Conservation (phyloP, 768 basidiomycete genomes). For the Plicaturopsis crispa region DNA sequence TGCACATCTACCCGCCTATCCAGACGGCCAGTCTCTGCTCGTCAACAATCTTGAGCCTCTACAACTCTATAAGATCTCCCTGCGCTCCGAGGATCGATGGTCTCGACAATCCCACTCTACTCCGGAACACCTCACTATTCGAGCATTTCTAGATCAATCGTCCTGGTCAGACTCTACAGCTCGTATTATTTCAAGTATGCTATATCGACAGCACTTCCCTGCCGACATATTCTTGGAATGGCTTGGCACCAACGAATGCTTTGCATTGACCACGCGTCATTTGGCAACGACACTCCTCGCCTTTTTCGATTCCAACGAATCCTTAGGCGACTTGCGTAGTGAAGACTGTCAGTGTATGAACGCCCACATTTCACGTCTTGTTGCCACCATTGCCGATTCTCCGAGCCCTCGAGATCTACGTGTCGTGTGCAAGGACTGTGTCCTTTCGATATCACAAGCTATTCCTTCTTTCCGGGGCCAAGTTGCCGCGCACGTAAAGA, state of each 20-base stretch:
- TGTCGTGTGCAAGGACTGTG: too few relatives aligned
- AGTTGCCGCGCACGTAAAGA: constrained; percentile 15
- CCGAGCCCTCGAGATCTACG: too few relatives aligned
- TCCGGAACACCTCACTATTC: constrained; percentile 18
- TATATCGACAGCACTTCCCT: constrained; percentile 31
- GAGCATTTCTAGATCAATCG: constrained; percentile 31
- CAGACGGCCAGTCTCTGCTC: too few relatives aligned
- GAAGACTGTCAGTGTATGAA: constrained; percentile 7
- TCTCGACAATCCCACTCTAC: constrained; percentile 13
- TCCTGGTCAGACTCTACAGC: constrained; percentile 37
- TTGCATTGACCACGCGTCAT: constrained; percentile 13
- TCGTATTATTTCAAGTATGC: constrained; percentile 31
- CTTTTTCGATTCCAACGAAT: constrained; percentile 34
- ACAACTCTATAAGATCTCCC: constrained; percentile 18
- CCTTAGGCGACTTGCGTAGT: constrained; percentile 6
- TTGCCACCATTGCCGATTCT: too few relatives aligned
- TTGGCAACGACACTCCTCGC: constrained; percentile 35
- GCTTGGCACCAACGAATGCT: constrained; percentile 25
- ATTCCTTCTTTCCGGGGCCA: constrained; percentile 11
- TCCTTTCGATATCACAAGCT: not conserved
- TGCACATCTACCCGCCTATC: constrained; percentile 9
- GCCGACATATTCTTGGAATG: constrained; percentile 26
- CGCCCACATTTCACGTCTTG: constrained; percentile 2
- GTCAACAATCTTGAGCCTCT: not conserved
- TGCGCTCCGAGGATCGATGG: constrained; percentile 26